Evolutionary conservation across 176 grass and related monocot genomes (phyloP), one percentile per base, ranked within the genome.

Genomic region (Ampelocalamus luodianensis): DNA sequence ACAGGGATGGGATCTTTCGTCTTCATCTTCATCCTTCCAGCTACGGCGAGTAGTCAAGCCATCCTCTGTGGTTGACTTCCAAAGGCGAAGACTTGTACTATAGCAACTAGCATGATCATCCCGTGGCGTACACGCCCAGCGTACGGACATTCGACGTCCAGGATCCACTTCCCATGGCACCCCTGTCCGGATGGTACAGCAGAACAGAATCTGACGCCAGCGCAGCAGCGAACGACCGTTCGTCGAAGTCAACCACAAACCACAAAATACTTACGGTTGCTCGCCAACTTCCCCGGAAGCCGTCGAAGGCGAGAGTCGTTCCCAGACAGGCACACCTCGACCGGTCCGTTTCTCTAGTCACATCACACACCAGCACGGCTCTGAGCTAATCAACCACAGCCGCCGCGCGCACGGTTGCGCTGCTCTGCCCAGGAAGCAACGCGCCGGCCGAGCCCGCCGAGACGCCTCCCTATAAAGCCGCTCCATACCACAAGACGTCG

Each of bases 1-100:
- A 60, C 49, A 27, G 9, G 15, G 49, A 55, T 40, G 6, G 12
- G 0, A 36, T 44, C 10, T 79, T 50, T 48, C 79, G 11, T 44
- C 22, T 65, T 23, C 55, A 53, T 34, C 29, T 10, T 44, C 49
- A n/a, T 51, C 44, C 56, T 55, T 45, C 71, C 53, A 70, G 15
- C 39, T 69, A 0, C 68, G 82, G 50, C 82, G 87, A 75, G 80
- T 54, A 43, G 87, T 84, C 87, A 59, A 50, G 49, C 24, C 59
- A 11, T 34, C 36, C 15, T n/a, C 43, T 4, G 51, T 7, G 51
- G 77, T 49, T 89, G 63, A 89, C 82, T 32, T 54, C 36, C 76
- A 44, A 76, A 51, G 43, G 45, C 29, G 8, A 46, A 22, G 74
- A 79, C 58, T 3, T 37, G 42, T 36, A 38, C 46, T 45, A 45